These are phyloP conservation scores for Zoysia japonica DNA, from an alignment of 176 grass and related monocot species.

Conservation along the genomic window DNA sequence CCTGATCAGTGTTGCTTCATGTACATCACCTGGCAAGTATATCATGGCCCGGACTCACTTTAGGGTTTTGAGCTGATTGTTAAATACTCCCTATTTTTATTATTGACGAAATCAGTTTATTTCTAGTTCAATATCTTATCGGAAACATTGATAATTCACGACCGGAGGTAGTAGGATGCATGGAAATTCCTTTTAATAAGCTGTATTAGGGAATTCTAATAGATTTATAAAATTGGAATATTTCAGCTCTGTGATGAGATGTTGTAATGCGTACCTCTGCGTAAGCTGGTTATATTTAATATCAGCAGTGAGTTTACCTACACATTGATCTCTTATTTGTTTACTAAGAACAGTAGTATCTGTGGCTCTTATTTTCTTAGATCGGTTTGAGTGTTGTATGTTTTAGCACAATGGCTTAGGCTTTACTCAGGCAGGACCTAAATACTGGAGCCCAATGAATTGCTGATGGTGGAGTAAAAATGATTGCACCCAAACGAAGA, in stretches of 20 bases:
- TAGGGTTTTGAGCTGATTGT: slow-evolving; percentile 52
- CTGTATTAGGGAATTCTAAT: slow-evolving; percentile 38
- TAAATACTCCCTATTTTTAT: not conserved
- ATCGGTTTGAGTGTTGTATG: not conserved
- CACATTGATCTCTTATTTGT: not conserved
- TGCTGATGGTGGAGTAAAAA: no score
- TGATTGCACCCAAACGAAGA: no score
- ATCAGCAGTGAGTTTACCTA: not conserved
- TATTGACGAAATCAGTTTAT: no score
- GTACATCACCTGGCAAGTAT: slow-evolving; percentile 47
- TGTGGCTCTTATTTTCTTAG: not conserved
- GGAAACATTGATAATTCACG: no score
- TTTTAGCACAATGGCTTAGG: no score
- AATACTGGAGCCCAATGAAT: no score
- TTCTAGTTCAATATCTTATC: no score
- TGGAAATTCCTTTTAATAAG: slow-evolving; percentile 47
- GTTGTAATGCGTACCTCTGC: not conserved
- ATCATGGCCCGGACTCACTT: slow-evolving; percentile 21
- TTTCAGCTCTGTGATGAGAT: not conserved
- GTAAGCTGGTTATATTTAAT: not conserved
- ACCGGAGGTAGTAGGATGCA: not conserved
- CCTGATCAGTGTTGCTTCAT: slow-evolving; percentile 50
- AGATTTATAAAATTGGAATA: slow-evolving; percentile 41
- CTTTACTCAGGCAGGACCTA: no score
- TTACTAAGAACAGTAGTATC: not conserved